These are phyloP conservation scores for Penicillium malachiteum DNA, from an alignment of 495 filamentous ascomycete species.

Conservation along the genomic window DNA sequence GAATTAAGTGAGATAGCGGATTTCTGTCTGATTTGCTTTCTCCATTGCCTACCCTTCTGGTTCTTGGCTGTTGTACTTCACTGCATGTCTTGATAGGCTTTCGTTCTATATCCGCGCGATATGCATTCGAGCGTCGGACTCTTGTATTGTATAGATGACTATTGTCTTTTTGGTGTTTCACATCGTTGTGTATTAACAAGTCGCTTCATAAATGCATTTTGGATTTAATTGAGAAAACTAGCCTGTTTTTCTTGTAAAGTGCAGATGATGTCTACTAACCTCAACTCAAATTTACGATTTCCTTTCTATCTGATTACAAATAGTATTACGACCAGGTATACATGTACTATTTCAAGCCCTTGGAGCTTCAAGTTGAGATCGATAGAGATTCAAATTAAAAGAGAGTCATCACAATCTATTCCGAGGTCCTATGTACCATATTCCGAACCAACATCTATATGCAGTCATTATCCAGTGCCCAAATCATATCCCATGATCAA, in stretches of 20 bases:
- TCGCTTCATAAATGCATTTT: conserved; percentile 3
- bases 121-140: conserved; percentile 22
- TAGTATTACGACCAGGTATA: too few relatives aligned
- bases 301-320: background rate
- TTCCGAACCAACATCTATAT: background rate
- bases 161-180: conserved; percentile 20
- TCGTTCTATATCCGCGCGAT: conserved; percentile 12
- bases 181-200: conserved; percentile 36
- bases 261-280: too few relatives aligned
- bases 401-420: too few relatives aligned
- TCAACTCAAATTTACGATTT: background rate
- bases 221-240: background rate
- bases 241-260: background rate
- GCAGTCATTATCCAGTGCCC: background rate
- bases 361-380: too few relatives aligned
- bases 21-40: conserved; percentile 1
- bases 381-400: too few relatives aligned
- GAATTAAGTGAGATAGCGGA: background rate
- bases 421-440: too few relatives aligned
- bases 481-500: background rate
- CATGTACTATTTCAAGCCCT: too few relatives aligned
- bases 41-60: conserved; percentile 6
- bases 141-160: conserved; percentile 43
- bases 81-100: conserved; percentile 5
- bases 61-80: background rate